Evolutionary conservation across 148 eudicot species (phyloP), one percentile per base, ranked within the genome.

Genomic region (Diospyros lotus): DNA sequence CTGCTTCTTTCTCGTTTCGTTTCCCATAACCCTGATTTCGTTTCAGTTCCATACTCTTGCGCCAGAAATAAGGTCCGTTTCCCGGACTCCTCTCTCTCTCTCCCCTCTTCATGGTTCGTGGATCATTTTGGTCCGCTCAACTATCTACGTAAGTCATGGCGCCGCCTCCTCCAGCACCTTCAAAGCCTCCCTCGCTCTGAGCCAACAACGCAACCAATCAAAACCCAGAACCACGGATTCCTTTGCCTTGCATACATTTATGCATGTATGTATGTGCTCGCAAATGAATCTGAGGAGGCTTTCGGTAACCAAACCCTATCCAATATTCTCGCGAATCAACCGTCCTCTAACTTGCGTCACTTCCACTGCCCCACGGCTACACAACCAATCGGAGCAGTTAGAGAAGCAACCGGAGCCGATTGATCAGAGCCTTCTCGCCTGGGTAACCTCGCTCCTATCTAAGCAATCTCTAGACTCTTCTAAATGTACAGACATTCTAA

Each of bases 361-460:
- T 18, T 75, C 81, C 60, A 9, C 68, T 15, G 39, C 63, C 65
- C 60, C 56, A 6, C 70, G 54, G 9, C 76, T 11, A 60, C 48
- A 74, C 18, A 55, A 9, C 56, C 60, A 55, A 39, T 42, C 43
- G 5, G 38, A 66, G 39, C 73, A 8, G 18, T 40, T 54, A 62
- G n/a, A 14, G 58, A 74, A 83, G 40, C 79, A 73, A 4, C 67
- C 75, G 13, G 41, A 82, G 48, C 13, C 53, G 7, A 43, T 75
- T 56, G 88, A 88, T 79, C 82, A 75, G 73, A 73, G 79, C 76
- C 75, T 82, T 44, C 71, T 76, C 41, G 84, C 82, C 51, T 68
- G 84, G 87, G 89, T 91, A 74, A 75, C 86, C 14, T 90, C 91
- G 9, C 66, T 88, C 68, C 82, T 94, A 4, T 82, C 89, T 51